phyloP scores from a whole-genome alignment of 2,329 filamentous ascomycete species.

The Fusarium xyrophilum region DNA sequence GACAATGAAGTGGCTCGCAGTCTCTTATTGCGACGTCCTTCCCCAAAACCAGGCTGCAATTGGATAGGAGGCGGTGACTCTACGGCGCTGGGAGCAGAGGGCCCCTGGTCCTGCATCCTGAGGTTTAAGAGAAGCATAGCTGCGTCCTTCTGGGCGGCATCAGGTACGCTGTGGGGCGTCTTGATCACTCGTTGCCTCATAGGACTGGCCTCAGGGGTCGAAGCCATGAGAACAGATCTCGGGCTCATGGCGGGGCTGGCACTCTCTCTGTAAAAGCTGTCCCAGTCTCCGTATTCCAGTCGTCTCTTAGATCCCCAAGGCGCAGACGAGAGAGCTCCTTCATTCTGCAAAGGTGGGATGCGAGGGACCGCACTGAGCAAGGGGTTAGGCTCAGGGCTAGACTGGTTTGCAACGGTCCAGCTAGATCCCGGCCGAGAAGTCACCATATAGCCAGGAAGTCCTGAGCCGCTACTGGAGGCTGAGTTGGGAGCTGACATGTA shows the following conservation, averaged over 20 bases:
- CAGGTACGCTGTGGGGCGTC: neutral
- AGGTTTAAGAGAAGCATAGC: conserved; percentile 38
- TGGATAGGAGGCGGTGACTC: neutral
- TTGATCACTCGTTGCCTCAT: conserved; percentile 2
- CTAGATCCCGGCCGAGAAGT: conserved; percentile 37
- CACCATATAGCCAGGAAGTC: conserved; percentile 38
- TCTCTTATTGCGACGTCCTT: conserved; percentile 38
- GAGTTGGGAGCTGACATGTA: conserved; percentile 39
- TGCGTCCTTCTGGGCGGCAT: conserved; percentile 30
- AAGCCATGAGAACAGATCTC: conserved; percentile 14
- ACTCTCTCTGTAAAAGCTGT: conserved; percentile 29
- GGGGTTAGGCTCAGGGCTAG: conserved; percentile 35
- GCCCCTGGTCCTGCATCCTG: conserved; percentile 16
- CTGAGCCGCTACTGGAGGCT: conserved; percentile 41
- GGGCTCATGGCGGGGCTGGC: conserved; percentile 32
- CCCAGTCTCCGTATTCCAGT: conserved; percentile 32
- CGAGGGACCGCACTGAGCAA: conserved; percentile 37
- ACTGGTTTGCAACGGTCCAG: conserved; percentile 27
- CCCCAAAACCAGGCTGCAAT: neutral
- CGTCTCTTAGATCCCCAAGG: conserved; percentile 35
- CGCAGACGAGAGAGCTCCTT: neutral
- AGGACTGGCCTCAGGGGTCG: conserved; percentile 32
- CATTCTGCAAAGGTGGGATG: conserved; percentile 18
- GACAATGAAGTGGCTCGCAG: conserved; percentile 29
- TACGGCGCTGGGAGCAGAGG: neutral